Evolutionary conservation across 148 eudicot genomes (phyloP).

Genomic region (Fagopyrum tataricum): DNA sequence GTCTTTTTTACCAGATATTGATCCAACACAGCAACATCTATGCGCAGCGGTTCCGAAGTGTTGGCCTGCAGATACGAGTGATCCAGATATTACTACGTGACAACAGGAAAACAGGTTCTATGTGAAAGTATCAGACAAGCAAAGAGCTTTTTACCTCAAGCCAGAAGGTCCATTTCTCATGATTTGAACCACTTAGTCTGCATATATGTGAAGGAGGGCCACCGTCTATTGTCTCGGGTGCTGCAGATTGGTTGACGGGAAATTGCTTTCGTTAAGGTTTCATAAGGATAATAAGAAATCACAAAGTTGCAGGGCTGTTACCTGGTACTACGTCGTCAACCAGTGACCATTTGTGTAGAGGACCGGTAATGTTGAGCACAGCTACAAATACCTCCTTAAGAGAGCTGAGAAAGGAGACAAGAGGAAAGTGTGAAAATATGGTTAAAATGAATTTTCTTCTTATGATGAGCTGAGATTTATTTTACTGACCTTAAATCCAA

Average conservation of each 20-base stretch:
- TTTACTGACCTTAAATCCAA: slow-evolving; percentile 69
- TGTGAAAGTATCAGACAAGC: background rate
- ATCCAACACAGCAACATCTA: slow-evolving; percentile 76
- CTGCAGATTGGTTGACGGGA: slow-evolving; percentile 31
- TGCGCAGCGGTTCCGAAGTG: slow-evolving; percentile 55
- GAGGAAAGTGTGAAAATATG: background rate
- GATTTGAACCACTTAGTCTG: slow-evolving; percentile 71
- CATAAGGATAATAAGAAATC: background rate
- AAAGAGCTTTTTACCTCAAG: slow-evolving; percentile 54
- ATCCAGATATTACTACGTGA: background rate
- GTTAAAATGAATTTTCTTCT: background rate
- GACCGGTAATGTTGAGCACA: slow-evolving; percentile 88
- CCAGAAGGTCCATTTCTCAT: slow-evolving; percentile 91
- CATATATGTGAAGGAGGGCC: slow-evolving; percentile 85
- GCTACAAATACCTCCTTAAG: slow-evolving; percentile 87
- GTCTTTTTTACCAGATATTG: slow-evolving; percentile 50
- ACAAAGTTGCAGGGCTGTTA: slow-evolving; percentile 11
- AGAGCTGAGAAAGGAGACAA: slow-evolving; percentile 42
- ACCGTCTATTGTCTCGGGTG: slow-evolving; percentile 52
- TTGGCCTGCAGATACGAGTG: slow-evolving; percentile 45
- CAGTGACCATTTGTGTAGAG: slow-evolving; percentile 84
- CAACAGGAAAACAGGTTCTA: background rate
- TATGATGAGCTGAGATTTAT: background rate
- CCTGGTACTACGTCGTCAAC: slow-evolving; percentile 72
- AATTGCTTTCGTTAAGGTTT: slow-evolving; percentile 9